These are phyloP conservation scores for Helicostylum pulchrum DNA, from an alignment of 192 early-diverging fungal species.

Conservation along the genomic window DNA sequence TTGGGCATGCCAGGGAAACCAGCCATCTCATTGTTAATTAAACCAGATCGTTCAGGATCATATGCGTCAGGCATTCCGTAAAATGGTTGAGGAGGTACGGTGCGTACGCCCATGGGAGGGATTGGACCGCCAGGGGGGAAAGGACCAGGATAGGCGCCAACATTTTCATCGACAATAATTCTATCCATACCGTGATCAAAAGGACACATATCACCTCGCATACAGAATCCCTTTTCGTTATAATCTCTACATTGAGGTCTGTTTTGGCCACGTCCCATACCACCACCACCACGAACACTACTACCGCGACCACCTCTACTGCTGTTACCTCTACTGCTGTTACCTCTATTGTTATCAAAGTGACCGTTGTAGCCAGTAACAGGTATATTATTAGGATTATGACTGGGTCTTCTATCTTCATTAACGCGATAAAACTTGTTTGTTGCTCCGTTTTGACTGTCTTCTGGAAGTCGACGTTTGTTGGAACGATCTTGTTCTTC, in stretches of 20 bases:
- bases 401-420: slow-evolving; percentile 1
- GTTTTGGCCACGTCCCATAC: slow-evolving; percentile 37
- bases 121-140: slow-evolving; percentile 36
- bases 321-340: slow-evolving; percentile 31
- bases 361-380: slow-evolving; percentile 29
- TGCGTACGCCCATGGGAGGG: slow-evolving; percentile 30
- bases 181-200: slow-evolving; percentile 73
- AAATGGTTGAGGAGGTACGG: slow-evolving; percentile 36
- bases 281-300: slow-evolving; percentile 33
- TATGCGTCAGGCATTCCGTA: slow-evolving; percentile 46
- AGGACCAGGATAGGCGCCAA: slow-evolving; percentile 29
- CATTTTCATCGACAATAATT: slow-evolving; percentile 62
- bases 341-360: slow-evolving; percentile 28
- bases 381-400: slow-evolving; percentile 27
- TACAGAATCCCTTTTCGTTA: slow-evolving; percentile 76
- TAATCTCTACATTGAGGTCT: slow-evolving; percentile 70
- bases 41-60: slow-evolving; percentile 49
- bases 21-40: slow-evolving; percentile 13
- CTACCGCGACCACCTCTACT: slow-evolving; percentile 40
- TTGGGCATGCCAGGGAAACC: slow-evolving; percentile 8
- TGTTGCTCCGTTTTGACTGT: slow-evolving; percentile 12
- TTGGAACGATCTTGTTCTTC: slow-evolving; percentile 30
- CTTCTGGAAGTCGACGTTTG: slow-evolving; percentile 24
- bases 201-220: slow-evolving; percentile 76
- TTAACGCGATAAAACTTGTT: slow-evolving; percentile 29